Evolutionary conservation across 140 eudicot species (phyloP).

Genomic region (Anethum foeniculum): DNA sequence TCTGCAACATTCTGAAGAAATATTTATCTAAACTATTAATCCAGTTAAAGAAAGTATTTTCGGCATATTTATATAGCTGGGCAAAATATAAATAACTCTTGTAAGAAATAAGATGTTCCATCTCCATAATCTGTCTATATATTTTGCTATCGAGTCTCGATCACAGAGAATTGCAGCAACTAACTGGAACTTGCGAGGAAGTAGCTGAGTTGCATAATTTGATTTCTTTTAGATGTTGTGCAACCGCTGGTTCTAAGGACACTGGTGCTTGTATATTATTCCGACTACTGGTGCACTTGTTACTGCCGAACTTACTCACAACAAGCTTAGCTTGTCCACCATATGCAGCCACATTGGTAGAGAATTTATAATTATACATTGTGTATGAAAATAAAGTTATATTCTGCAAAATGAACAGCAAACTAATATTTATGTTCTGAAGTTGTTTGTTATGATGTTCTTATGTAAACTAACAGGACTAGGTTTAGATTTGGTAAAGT

Average conservation of each 20-base stretch:
- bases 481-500: neutral
- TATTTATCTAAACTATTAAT: too few species aligned
- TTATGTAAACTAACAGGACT: neutral
- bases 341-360: neutral
- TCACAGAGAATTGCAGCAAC: neutral
- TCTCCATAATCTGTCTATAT: too few species aligned
- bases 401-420: neutral
- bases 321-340: neutral
- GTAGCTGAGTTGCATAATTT: neutral
- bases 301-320: neutral
- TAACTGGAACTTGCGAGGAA: neutral
- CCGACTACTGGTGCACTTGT: neutral
- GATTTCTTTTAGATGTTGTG: too few species aligned
- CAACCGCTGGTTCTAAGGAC: too few species aligned
- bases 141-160: neutral
- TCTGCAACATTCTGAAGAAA: too few species aligned
- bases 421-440: neutral
- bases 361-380: neutral
- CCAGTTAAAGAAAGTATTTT: too few species aligned
- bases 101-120: neutral
- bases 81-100: too few species aligned
- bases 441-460: neutral
- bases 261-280: too few species aligned
- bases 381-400: neutral
- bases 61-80: too few species aligned